Evolutionary conservation across 768 basidiomycete genomes (phyloP).

Genomic region (Tricholoma hemisulphureum): DNA sequence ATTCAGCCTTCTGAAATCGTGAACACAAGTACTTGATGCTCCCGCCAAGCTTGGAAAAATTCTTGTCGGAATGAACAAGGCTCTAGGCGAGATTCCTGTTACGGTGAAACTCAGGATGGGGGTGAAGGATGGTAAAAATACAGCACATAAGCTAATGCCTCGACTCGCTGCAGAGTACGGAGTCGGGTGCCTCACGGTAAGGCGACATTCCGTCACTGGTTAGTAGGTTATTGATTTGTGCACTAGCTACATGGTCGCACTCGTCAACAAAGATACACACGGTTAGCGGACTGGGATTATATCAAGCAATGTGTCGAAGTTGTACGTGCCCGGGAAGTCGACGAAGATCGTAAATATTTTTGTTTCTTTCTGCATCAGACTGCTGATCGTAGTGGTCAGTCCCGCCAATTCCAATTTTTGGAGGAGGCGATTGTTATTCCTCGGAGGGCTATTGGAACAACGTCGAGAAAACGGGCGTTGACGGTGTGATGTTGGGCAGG

Average conservation of each 20-base stretch:
- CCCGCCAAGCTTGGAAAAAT: constrained; percentile 83
- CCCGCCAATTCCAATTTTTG: constrained; percentile 88
- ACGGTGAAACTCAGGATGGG: constrained; percentile 93
- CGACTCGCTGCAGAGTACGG: constrained; percentile 57
- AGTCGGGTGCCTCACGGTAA: constrained; percentile 44
- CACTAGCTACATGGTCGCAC: constrained; percentile 91
- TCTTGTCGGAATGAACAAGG: constrained; percentile 86
- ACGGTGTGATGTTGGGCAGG: constrained; percentile 93
- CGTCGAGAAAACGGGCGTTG: constrained; percentile 79
- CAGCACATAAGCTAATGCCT: constrained; percentile 89
- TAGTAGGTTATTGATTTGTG: not conserved
- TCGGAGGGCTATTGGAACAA: constrained; percentile 77
- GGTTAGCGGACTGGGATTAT: constrained; percentile 92
- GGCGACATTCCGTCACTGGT: constrained; percentile 8
- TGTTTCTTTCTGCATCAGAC: not conserved
- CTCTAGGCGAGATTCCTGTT: constrained; percentile 87
- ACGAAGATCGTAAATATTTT: constrained; percentile 57
- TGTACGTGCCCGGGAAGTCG: constrained; percentile 67
- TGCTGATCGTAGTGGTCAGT: constrained; percentile 41
- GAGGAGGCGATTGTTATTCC: constrained; percentile 94
- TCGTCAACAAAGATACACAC: constrained; percentile 91
- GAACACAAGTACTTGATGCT: constrained; percentile 72
- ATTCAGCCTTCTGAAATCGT: not conserved
- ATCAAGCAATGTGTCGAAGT: constrained; percentile 84
- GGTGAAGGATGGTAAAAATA: constrained; percentile 84